These are phyloP conservation scores for Hyphopichia khmerensis DNA, from an alignment of 1,139 yeast species.

Conservation along the genomic window DNA sequence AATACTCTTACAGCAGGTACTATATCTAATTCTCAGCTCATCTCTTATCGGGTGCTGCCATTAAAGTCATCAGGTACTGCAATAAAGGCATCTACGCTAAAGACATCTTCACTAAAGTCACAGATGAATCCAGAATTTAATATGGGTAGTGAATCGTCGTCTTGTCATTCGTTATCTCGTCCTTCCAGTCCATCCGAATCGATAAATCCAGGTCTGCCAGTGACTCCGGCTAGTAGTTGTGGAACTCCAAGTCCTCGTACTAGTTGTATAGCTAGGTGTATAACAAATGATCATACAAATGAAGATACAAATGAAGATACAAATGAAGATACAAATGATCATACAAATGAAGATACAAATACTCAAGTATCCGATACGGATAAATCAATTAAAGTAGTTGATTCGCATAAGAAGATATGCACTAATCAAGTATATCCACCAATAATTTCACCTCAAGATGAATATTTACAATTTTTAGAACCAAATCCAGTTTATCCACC, in stretches of 20 bases:
- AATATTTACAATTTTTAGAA: slow-evolving; percentile 42
- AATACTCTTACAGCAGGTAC: too few relatives aligned
- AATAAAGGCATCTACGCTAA: too few relatives aligned
- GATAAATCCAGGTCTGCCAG: not conserved
- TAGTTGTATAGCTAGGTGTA: not conserved
- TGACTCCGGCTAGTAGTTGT: not conserved
- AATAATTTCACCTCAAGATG: slow-evolving; percentile 11
- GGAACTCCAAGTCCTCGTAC: not conserved
- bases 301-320: too few relatives aligned
- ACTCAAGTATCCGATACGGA: too few relatives aligned
- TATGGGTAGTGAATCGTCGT: not conserved
- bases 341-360: too few relatives aligned
- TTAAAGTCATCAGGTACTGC: not conserved
- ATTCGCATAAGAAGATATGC: too few relatives aligned
- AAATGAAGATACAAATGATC: too few relatives aligned
- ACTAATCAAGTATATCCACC: not conserved
- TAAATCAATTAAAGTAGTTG: too few relatives aligned
- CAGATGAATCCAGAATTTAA: too few relatives aligned
- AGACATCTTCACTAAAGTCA: too few relatives aligned
- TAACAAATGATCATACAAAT: too few relatives aligned
- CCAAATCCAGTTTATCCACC: slow-evolving; percentile 55
- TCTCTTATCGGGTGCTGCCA: not conserved
- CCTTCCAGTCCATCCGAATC: not conserved
- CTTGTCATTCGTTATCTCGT: not conserved
- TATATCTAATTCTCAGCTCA: not conserved